Evolutionary conservation across 1,139 yeast species (phyloP).

Genomic region (Suhomyces yuchorum): DNA sequence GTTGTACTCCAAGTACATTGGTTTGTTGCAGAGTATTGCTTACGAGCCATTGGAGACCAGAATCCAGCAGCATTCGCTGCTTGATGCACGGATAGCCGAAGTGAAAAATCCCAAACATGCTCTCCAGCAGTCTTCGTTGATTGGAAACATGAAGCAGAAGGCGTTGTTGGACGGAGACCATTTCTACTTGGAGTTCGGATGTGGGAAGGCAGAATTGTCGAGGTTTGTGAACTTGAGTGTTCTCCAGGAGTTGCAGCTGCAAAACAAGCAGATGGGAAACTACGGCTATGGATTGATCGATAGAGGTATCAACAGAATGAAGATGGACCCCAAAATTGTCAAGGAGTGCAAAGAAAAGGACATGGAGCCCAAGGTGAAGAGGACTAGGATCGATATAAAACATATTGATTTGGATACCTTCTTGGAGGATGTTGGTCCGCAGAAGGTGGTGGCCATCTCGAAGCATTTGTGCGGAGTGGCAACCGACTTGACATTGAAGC

Average conservation of each 20-base stretch:
- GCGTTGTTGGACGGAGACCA: conserved; percentile 39
- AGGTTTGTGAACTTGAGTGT: conserved; percentile 62
- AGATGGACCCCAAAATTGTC: conserved; percentile 68
- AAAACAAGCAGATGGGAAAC: background rate
- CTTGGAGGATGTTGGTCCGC: conserved; percentile 29
- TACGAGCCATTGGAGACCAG: conserved; percentile 22
- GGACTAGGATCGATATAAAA: conserved; percentile 76
- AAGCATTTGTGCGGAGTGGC: conserved; percentile 95
- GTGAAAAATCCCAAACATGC: conserved; percentile 73
- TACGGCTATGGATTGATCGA: conserved; percentile 68
- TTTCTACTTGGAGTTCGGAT: conserved; percentile 77
- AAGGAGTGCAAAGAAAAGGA: conserved; percentile 48
- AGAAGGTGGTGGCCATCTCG: conserved; percentile 61
- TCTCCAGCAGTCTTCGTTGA: conserved; percentile 76
- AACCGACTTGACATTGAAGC: conserved; percentile 78
- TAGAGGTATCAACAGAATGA: conserved; percentile 76
- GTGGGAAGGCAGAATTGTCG: conserved; percentile 85
- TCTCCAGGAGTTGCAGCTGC: conserved; percentile 24
- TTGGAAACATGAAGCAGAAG: conserved; percentile 62
- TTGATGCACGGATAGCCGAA: conserved; percentile 42
- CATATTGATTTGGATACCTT: conserved; percentile 61
- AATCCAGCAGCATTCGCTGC: conserved; percentile 32
- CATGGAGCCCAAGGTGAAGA: conserved; percentile 39
- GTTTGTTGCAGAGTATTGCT: conserved; percentile 20
- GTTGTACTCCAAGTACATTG: conserved; percentile 23